Conservation (phyloP, 768 basidiomycete genomes). For the Paxillus involutus region DNA sequence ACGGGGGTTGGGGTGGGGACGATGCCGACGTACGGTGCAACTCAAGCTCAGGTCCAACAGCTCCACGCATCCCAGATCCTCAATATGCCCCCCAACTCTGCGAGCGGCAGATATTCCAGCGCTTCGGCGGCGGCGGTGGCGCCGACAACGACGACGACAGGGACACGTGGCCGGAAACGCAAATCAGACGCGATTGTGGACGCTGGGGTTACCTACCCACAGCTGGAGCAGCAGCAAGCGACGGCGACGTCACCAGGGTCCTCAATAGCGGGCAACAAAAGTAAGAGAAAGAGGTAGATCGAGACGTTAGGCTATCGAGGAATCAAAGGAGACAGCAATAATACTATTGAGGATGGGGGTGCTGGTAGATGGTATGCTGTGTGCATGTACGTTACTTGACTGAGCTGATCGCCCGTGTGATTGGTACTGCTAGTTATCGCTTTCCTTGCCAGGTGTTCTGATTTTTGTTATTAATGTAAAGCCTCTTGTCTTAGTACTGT, state of each 20-base stretch:
- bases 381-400: too few relatives aligned
- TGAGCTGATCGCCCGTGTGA: neutral
- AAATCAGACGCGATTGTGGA: constrained; percentile 37
- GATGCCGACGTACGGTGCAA: neutral
- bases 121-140: neutral
- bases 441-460: neutral
- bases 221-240: neutral
- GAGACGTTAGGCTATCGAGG: too few relatives aligned
- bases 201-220: neutral
- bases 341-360: too few relatives aligned
- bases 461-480: neutral
- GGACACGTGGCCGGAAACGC: constrained; percentile 34
- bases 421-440: neutral
- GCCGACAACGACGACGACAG: neutral
- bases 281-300: constrained; percentile 30
- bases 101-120: neutral
- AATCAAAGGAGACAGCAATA: too few relatives aligned
- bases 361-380: too few relatives aligned
- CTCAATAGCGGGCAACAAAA: constrained; percentile 16
- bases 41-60: neutral
- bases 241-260: neutral
- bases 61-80: neutral
- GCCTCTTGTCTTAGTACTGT: neutral
- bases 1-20: neutral
- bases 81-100: neutral